Evolutionary conservation across 2,329 filamentous ascomycete genomes (phyloP).

Genomic region (Stemphylium vesicarium): DNA sequence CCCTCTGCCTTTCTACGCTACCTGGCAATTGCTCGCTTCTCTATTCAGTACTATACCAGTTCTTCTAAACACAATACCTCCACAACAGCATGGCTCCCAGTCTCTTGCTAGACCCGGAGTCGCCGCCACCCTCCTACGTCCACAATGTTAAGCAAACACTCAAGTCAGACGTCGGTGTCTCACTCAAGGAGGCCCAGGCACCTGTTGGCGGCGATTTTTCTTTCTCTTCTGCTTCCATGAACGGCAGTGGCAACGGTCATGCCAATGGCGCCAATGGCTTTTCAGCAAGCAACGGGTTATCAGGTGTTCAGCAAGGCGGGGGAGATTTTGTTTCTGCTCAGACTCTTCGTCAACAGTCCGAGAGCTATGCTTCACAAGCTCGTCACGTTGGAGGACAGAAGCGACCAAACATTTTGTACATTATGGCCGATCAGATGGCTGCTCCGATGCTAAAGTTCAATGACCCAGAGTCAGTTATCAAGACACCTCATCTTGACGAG

Average conservation of each 20-base stretch:
- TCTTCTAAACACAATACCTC: background rate
- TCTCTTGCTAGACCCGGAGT: conserved; percentile 35
- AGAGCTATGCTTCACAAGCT: conserved; percentile 28
- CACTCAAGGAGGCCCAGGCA: conserved; percentile 31
- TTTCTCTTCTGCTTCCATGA: conserved; percentile 20
- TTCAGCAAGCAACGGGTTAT: conserved; percentile 15
- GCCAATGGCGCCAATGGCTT: conserved; percentile 21
- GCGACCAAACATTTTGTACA: conserved; percentile 83
- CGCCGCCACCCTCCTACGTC: conserved; percentile 22
- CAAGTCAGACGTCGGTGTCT: conserved; percentile 23
- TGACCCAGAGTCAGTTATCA: conserved; percentile 85
- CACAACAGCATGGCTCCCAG: conserved; percentile 39
- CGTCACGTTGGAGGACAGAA: conserved; percentile 21
- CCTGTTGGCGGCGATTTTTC: conserved; percentile 24
- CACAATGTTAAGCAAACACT: conserved; percentile 24
- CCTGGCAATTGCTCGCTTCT: background rate
- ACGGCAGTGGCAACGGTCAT: conserved; percentile 18
- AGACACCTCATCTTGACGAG: conserved; percentile 86
- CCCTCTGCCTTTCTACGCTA: background rate
- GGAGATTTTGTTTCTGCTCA: conserved; percentile 37
- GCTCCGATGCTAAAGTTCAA: conserved; percentile 92
- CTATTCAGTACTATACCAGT: background rate
- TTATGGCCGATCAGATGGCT: conserved; percentile 96
- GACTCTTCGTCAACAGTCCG: conserved; percentile 34
- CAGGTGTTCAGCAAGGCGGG: conserved; percentile 21